These are phyloP conservation scores for Ogataea philodendri DNA, from an alignment of 805 yeast genomes.

Conservation along the genomic window DNA sequence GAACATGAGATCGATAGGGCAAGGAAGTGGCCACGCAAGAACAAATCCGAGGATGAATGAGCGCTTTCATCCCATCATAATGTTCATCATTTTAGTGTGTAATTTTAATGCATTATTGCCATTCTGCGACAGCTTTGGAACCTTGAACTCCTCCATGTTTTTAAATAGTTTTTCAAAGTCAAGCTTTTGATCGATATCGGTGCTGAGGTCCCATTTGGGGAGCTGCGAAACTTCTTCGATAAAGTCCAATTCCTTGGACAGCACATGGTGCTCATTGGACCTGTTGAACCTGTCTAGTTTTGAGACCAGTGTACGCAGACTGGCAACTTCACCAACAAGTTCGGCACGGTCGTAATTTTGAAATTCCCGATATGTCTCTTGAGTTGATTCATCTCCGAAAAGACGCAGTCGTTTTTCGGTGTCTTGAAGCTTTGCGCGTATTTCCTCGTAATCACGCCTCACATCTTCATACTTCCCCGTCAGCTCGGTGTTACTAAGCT, in stretches of 20 bases:
- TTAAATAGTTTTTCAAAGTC: slow-evolving; percentile 1
- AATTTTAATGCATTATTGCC: slow-evolving; percentile 3
- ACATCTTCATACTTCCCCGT: slow-evolving; percentile 16
- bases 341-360: slow-evolving; percentile 12
- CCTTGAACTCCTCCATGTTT: neutral
- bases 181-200: neutral
- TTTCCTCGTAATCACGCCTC: slow-evolving; percentile 6
- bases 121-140: slow-evolving; percentile 1
- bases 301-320: slow-evolving; percentile 14
- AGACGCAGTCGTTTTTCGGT: slow-evolving; percentile 11
- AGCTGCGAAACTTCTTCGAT: neutral
- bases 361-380: slow-evolving; percentile 13
- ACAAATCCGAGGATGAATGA: slow-evolving; percentile 1
- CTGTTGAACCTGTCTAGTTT: slow-evolving; percentile 4
- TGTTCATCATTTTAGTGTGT: slow-evolving; percentile 3
- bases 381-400: slow-evolving; percentile 13
- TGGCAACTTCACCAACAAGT: slow-evolving; percentile 16
- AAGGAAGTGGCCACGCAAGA: slow-evolving; percentile 67
- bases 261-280: neutral
- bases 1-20: slow-evolving; percentile 66
- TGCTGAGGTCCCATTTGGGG: slow-evolving; percentile 4
- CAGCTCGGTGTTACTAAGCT: slow-evolving; percentile 24
- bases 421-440: slow-evolving; percentile 3
- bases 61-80: slow-evolving; percentile 6
- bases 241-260: neutral